phyloP scores from a whole-genome alignment of 805 yeast species.

The Yamadazyma ubonensis region DNA sequence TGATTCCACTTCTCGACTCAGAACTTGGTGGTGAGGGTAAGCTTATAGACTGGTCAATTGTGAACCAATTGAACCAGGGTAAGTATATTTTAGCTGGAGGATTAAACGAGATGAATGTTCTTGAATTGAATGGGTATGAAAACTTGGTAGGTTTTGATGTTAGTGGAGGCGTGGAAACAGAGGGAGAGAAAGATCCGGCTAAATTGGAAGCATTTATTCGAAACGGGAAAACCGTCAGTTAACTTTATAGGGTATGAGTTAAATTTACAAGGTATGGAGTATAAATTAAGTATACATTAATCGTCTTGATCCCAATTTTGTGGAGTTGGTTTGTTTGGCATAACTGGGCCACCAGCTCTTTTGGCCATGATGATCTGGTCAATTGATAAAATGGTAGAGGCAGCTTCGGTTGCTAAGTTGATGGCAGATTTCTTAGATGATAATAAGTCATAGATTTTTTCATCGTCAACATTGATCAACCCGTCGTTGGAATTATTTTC shows the following conservation, averaged over 20 bases:
- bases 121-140: conserved; percentile 42
- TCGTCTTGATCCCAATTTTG: conserved; percentile 98
- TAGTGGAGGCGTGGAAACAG: conserved; percentile 88
- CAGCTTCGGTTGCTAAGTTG: conserved; percentile 93
- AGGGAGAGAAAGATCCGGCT: conserved; percentile 65
- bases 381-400: conserved; percentile 82
- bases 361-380: conserved; percentile 99
- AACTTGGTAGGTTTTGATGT: conserved; percentile 93
- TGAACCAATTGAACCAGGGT: conserved; percentile 36
- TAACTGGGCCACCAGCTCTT: conserved; percentile 96
- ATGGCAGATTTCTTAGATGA: conserved; percentile 84
- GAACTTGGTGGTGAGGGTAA: conserved; percentile 93
- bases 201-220: conserved; percentile 62
- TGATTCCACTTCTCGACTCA: conserved; percentile 73
- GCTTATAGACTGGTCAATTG: conserved; percentile 63
- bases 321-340: conserved; percentile 81
- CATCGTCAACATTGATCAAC: conserved; percentile 64
- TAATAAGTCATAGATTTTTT: conserved; percentile 75
- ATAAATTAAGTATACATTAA: too few species aligned
- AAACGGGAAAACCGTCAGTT: conserved; percentile 19
- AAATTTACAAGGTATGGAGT: too few species aligned
- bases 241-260: not conserved
- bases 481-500: conserved; percentile 58
- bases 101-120: conserved; percentile 70
- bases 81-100: conserved; percentile 86